Conservation (phyloP, 805 yeast genomes). For the Blastobotrys muscicola region DNA sequence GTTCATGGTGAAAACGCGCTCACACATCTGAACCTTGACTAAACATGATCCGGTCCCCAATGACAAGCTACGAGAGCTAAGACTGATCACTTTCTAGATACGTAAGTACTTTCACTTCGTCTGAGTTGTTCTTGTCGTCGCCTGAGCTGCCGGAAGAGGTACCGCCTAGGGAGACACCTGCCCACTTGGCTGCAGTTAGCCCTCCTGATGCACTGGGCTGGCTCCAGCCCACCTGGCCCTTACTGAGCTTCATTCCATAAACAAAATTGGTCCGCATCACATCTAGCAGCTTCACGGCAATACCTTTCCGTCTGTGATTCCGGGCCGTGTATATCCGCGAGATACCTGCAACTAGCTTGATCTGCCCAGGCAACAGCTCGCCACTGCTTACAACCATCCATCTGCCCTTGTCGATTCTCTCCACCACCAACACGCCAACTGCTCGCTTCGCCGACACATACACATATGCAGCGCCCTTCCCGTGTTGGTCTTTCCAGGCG, state of each 20-base stretch:
- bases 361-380: slow-evolving; percentile 11
- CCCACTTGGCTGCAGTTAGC: slow-evolving; percentile 32
- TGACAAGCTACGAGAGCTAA: too few relatives aligned
- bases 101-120: neutral
- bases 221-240: slow-evolving; percentile 42
- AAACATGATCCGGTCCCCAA: too few relatives aligned
- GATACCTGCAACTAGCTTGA: slow-evolving; percentile 31
- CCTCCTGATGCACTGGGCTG: slow-evolving; percentile 53
- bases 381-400: slow-evolving; percentile 32
- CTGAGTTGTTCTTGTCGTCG: neutral
- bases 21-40: too few relatives aligned
- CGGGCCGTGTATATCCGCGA: slow-evolving; percentile 32
- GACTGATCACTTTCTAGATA: neutral
- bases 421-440: slow-evolving; percentile 15
- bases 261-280: slow-evolving; percentile 32
- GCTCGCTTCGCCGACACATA: slow-evolving; percentile 28
- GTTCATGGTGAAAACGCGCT: neutral
- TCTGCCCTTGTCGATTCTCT: slow-evolving; percentile 9
- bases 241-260: slow-evolving; percentile 36
- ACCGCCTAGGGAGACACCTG: neutral
- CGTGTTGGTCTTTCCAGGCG: slow-evolving; percentile 13
- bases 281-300: slow-evolving; percentile 34
- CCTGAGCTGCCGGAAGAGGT: too few relatives aligned
- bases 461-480: slow-evolving; percentile 30
- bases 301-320: slow-evolving; percentile 34